Conservation (phyloP, 805 yeast species). For the Saccharomycopsis lassenensis region DNA sequence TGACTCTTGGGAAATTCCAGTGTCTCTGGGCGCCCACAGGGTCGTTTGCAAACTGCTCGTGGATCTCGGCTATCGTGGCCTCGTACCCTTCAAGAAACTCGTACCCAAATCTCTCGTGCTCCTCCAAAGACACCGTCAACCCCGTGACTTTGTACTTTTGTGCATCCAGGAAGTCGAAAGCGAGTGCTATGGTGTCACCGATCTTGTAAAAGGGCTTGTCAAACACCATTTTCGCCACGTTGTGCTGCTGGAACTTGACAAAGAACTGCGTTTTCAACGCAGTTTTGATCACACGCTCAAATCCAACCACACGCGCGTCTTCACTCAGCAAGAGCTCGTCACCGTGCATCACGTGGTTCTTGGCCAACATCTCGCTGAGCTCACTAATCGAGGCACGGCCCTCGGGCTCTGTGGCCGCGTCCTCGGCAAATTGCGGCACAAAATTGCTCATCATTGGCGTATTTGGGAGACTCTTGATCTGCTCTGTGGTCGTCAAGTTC, state of each 20-base stretch:
- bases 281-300: slow-evolving; percentile 1
- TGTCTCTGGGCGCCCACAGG: slow-evolving; percentile 12
- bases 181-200: slow-evolving; percentile 35
- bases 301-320: too few species aligned
- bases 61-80: slow-evolving; percentile 4
- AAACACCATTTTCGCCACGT: slow-evolving; percentile 30
- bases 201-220: slow-evolving; percentile 32
- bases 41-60: slow-evolving; percentile 7
- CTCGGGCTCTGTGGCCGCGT: too few species aligned
- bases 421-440: too few species aligned
- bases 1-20: slow-evolving; percentile 13
- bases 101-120: slow-evolving; percentile 27
- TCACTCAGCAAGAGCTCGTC: too few species aligned
- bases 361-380: too few species aligned
- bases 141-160: slow-evolving; percentile 29
- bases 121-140: slow-evolving; percentile 25
- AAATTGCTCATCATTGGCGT: slow-evolving; percentile 6
- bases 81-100: slow-evolving; percentile 20
- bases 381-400: too few species aligned
- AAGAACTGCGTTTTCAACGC: slow-evolving; percentile 26
- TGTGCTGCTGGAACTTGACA: slow-evolving; percentile 31
- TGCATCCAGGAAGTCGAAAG: slow-evolving; percentile 26
- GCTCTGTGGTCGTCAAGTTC: slow-evolving; percentile 16
- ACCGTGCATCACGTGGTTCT: too few species aligned
- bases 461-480: slow-evolving; percentile 15